Base-by-base conservation (phyloP, 2,329 filamentous ascomycete species). In the Botrytis hyacinthi region DNA sequence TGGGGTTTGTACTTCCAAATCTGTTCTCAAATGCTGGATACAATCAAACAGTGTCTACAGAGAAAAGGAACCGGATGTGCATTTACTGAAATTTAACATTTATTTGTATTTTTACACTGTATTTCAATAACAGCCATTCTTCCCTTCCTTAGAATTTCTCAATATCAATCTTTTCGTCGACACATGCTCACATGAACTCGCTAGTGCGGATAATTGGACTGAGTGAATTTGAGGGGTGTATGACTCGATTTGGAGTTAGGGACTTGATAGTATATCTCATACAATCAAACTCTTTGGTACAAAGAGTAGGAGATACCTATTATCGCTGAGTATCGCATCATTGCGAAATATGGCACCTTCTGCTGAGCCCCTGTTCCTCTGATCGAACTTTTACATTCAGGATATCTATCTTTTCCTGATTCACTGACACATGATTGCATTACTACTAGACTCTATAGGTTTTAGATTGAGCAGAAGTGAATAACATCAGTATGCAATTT, bases 1-100 rank as follows among this genome's bases (percentile, higher is more conserved):
- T 57, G 0, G 14, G 0, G 51, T 18, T 29, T 1, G 3, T 29
- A 57, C n/a, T 29, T 57, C n/a, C 3, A 57, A 3, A 9, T 0
- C 51, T 29, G 6, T 29, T 18, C n/a, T 29, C 51, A 57, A 54
- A 8, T 8, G 14, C 14, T 29, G 16, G 16, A 29, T 18, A 54
- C 3, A 0, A 29, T 54, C 14, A 29, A 57, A 57, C 4, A 32
- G 14, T 57, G 26, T 54, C 14, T 18, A 29, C 12, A 18, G n/a
- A 29, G 51, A 29, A 29, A 18, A n/a, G n/a, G n/a, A n/a, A n/a
- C n/a, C n/a, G n/a, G n/a, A n/a, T n/a, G n/a, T n/a, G n/a, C n/a
- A n/a, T n/a, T n/a, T n/a, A n/a, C n/a, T n/a, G n/a, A n/a, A n/a
- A n/a, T n/a, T n/a, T n/a, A n/a, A n/a, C n/a, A n/a, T n/a, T n/a